Conservation (phyloP, 75 land plant genomes). For the Isoetes taiwanensis region DNA sequence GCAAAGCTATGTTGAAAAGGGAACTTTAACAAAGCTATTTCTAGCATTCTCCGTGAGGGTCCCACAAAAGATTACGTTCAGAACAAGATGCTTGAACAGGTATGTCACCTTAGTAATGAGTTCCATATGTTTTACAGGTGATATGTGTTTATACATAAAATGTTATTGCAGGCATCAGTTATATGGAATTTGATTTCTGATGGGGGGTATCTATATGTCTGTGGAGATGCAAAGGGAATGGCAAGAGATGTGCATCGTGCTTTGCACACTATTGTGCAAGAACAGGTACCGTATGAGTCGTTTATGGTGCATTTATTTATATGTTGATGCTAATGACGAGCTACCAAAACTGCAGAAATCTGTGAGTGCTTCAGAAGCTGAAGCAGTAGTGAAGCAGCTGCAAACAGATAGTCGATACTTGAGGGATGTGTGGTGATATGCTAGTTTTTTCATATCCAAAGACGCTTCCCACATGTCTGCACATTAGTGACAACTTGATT, state of each 20-base stretch:
- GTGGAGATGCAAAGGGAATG: conserved; percentile 99
- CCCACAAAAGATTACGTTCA: conserved; percentile 88
- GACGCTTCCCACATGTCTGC: no score
- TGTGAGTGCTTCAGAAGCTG: conserved; percentile 49
- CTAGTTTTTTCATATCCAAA: no score
- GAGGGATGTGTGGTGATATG: conserved; percentile 75
- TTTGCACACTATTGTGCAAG: conserved; percentile 71
- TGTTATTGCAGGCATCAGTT: conserved; percentile 48
- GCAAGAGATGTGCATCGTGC: conserved; percentile 85
- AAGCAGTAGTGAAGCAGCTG: conserved; percentile 68
- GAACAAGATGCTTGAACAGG: conserved; percentile 78
- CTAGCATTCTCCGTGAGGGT: conserved; percentile 91
- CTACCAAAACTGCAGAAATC: no score
- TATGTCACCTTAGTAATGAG: conserved; percentile 7
- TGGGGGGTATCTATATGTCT: conserved; percentile 83
- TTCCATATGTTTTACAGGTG: no score
- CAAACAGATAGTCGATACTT: conserved; percentile 71
- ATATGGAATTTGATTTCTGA: conserved; percentile 62
- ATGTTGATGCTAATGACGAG: neutral
- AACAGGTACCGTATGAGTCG: conserved; percentile 39
- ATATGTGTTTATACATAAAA: neutral
- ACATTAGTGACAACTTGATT: no score
- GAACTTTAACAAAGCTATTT: conserved; percentile 51
- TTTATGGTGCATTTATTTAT: neutral
- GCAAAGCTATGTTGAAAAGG: conserved; percentile 39